Base-by-base conservation (phyloP, 2,329 filamentous ascomycete species). In the Fusarium avenaceum region DNA sequence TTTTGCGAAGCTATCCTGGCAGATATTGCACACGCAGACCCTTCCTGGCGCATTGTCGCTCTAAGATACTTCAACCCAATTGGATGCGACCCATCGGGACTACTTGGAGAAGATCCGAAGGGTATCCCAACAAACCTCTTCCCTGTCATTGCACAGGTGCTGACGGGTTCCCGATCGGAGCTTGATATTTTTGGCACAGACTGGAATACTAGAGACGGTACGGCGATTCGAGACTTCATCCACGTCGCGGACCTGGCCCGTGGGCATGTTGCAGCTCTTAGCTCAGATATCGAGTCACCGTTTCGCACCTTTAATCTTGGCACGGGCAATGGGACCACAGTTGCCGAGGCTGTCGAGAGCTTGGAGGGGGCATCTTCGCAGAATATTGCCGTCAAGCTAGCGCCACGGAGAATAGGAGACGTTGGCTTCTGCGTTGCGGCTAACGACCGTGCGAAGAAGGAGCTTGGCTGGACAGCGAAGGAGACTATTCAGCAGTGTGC, bases 61-160 rank as follows among this genome's bases (percentile, higher is more conserved):
- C 80, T 91, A 30, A 83, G 89, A 32, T 91, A 91, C 76, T 91
- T 91, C 80, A 91, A 90, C 67, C 89, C 89, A 1, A 86, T 90
- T 51, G 89, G 89, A 17, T 90, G 87, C 74, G 87, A 91, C 73
- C 80, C 86, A 32, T 89, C 87, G 4, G 89, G 88, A 20, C 78
- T 89, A 14, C 80, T 91, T 9, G 87, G 88, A 32, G 89, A 91
- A 77, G 86, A 90, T 74, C 88, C 89, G n/a, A 82, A 85, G 58
- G 85, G 85, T 56, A 83, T 81, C 26, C 87, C 89, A 8, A 89
- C 86, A 39, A 91, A 91, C 72, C 81, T 91, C 38, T 86, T 90
- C 64, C 89, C 89, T 0, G 86, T 90, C 8, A 85, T 91, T 40
- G 83, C 87, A 48, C 86, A 87, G 53, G 87, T 89, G 9, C 81